Evolutionary conservation across 257 asterid genomes (phyloP).

Genomic region (Capsicum pubescens): DNA sequence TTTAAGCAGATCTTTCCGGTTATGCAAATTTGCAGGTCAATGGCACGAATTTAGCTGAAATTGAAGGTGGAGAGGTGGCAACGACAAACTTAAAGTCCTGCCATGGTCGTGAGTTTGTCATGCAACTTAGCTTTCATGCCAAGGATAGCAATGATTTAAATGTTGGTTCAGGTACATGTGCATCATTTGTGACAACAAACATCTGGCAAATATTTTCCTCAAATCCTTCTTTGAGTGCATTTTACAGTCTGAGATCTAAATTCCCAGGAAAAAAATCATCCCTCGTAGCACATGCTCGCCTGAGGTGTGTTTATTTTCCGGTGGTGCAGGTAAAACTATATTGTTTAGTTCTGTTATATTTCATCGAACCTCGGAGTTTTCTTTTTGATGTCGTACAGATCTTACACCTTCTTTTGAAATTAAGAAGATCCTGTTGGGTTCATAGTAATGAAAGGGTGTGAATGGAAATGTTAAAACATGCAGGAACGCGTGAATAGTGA

Average conservation of each 20-base stretch:
- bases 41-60: constrained; percentile 55
- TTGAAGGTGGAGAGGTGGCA: constrained; percentile 71
- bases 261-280: constrained; percentile 45
- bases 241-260: constrained; percentile 29
- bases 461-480: too few relatives aligned
- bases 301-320: constrained; percentile 76
- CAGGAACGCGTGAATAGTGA: too few relatives aligned
- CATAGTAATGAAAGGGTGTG: too few relatives aligned
- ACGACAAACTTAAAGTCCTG: constrained; percentile 64
- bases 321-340: constrained; percentile 46
- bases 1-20: not conserved
- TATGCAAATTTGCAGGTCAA: constrained; percentile 59
- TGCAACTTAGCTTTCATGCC: constrained; percentile 51
- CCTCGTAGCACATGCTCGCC: constrained; percentile 70
- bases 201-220: not conserved
- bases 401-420: not conserved
- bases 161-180: constrained; percentile 42
- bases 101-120: constrained; percentile 62
- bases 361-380: constrained; percentile 23
- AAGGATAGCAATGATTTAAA: constrained; percentile 29
- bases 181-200: not conserved
- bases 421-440: not conserved
- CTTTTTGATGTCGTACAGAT: constrained; percentile 14
- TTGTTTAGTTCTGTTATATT: constrained; percentile 29
- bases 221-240: not conserved